Base-by-base conservation (phyloP, 1,284 basidiomycete species). In the Moesziomyces sp. region DNA sequence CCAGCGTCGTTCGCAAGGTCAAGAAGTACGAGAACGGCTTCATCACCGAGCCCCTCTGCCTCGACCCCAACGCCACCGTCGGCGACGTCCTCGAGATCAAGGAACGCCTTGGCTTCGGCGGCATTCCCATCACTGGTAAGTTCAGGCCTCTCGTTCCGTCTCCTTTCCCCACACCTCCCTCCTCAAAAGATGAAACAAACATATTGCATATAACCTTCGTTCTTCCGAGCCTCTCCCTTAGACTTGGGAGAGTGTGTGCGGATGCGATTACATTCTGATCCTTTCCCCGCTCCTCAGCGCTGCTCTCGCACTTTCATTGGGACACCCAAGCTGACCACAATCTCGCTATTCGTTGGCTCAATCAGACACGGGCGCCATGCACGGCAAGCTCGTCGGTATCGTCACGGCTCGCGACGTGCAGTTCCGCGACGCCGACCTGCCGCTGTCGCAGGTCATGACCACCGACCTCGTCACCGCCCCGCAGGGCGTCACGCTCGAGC, bases 21-120 rank as follows among this genome's bases (percentile, higher is more conserved):
- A 99, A 99, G 86, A 92, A 95, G 83, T 86, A 77, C 85, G 95
- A 98, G 86, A 99, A 99, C 84, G 97, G 97, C 10, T 98, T 99
- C 87, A 99, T 99, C 85, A 90, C 93, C 58, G 94, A 98, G 82
- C 96, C 97, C 38, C 65, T 84, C 47, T 43, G 88, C 94, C 77
- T 94, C 92, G 67, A 87, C 96, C 49, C 91, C 90, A 85, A 89
- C 46, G 88, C 93, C 79, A 87, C 87, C 42, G 94, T 97, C 48
- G 92, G 91, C 73, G 93, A 98, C 77, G 96, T 98, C 16, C 88
- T 97, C 53, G 92, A 94, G 68, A 92, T 98, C 86, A 99, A 99
- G 86, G 90, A 91, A 58, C 88, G 90, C 53, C 90, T 94, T 44
- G 97, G 97, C 2, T 99, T 97, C 85, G 94, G 93, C 79, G 97